Evolutionary conservation across 768 basidiomycete species (phyloP).

Genomic region (Daedalea quercina): DNA sequence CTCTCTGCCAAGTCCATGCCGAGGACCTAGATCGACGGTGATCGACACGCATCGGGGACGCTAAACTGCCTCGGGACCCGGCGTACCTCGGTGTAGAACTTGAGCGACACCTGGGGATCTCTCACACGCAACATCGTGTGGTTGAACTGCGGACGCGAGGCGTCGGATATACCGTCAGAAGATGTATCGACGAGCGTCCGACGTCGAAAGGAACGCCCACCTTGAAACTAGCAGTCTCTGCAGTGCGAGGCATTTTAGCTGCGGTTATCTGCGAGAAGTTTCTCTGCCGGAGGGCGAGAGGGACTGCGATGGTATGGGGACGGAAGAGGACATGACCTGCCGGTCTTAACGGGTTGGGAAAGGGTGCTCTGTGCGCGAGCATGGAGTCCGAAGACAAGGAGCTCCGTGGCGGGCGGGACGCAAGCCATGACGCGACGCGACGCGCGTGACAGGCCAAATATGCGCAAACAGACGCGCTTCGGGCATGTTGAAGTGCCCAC

Average conservation of each 20-base stretch:
- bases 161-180: not conserved
- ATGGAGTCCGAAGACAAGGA: not conserved
- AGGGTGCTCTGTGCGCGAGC: not conserved
- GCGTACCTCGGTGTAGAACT: constrained; percentile 71
- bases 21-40: constrained; percentile 15
- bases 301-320: not conserved
- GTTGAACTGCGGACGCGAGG: constrained; percentile 49
- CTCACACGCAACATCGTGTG: constrained; percentile 88
- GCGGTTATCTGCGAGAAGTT: not conserved
- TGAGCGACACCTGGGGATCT: constrained; percentile 75
- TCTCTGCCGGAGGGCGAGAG: constrained; percentile 1
- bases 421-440: constrained; percentile 3
- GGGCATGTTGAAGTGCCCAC: constrained; percentile 12
- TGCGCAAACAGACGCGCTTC: constrained; percentile 10
- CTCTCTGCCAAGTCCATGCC: constrained; percentile 26
- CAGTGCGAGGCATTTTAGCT: constrained; percentile 50
- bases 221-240: constrained; percentile 61
- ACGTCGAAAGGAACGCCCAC: constrained; percentile 23
- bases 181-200: not conserved
- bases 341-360: not conserved
- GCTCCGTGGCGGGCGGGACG: not conserved
- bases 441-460: constrained; percentile 14
- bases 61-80: not conserved
- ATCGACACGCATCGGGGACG: not conserved
- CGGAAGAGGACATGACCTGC: not conserved